Evolutionary conservation across 1,284 basidiomycete species (phyloP).

Genomic region (Baeospora myosura): DNA sequence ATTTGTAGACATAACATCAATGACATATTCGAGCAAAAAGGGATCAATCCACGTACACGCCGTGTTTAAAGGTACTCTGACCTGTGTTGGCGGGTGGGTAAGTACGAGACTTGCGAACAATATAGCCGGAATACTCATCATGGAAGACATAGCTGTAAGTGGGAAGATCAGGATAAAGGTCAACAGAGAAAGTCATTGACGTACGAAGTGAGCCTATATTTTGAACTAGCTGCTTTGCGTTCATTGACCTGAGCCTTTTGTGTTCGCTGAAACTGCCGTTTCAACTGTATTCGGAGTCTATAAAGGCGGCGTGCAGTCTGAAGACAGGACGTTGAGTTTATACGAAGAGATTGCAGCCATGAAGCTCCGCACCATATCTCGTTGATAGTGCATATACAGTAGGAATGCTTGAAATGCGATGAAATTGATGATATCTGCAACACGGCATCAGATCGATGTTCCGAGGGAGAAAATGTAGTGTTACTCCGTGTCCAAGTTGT

Average conservation of each 20-base stretch:
- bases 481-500: conserved; percentile 36
- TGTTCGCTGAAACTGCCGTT: conserved; percentile 64
- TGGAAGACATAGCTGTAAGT: conserved; percentile 56
- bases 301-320: conserved; percentile 39
- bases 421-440: conserved; percentile 45
- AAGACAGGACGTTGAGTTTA: conserved; percentile 2
- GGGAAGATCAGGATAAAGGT: not conserved
- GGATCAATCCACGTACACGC: conserved; percentile 47
- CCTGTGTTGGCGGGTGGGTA: conserved; percentile 39
- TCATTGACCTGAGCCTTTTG: conserved; percentile 74
- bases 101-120: conserved; percentile 13
- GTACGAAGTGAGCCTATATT: conserved; percentile 62
- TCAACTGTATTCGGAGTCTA: conserved; percentile 50
- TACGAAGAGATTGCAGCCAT: conserved; percentile 1
- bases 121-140: conserved; percentile 26
- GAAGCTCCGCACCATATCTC: conserved; percentile 31
- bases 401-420: conserved; percentile 44
- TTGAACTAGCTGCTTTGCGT: conserved; percentile 59
- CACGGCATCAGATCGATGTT: not conserved
- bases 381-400: conserved; percentile 52
- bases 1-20: conserved; percentile 4
- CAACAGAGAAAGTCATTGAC: not conserved
- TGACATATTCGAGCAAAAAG: conserved; percentile 1
- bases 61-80: conserved; percentile 87
- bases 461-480: conserved; percentile 1